Percentiles rank a stretch among this genome's conserved stretches.
Evolutionary conservation across 176 grass and related monocot species (phyloP).

Genomic region (Juncus effusus): DNA sequence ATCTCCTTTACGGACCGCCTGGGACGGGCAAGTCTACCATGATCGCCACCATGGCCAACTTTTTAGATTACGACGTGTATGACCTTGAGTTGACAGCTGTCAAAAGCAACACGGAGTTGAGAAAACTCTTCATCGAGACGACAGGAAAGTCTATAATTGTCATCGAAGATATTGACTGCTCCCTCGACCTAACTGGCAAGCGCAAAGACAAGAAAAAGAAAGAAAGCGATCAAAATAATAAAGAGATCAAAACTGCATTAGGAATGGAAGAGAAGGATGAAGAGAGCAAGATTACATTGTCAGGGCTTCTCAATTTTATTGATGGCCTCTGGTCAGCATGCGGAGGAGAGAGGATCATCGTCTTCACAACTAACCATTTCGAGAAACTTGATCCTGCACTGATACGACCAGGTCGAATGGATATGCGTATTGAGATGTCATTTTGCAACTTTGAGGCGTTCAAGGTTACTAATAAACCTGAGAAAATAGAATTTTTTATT

Average conservation of each 20-base stretch:
- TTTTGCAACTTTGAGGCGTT: constrained; percentile 33
- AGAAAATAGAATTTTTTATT: too few relatives aligned
- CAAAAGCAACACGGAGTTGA: constrained; percentile 15
- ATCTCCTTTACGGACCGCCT: constrained; percentile 15
- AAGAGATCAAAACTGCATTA: neutral
- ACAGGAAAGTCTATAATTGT: constrained; percentile 10
- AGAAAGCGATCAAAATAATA: neutral
- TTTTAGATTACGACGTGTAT: constrained; percentile 16
- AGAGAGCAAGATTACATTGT: neutral
- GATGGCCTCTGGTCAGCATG: constrained; percentile 19
- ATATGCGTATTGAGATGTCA: constrained; percentile 37
- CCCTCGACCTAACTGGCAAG: constrained; percentile 18
- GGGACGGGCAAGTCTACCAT: constrained; percentile 28
- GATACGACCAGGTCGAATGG: neutral
- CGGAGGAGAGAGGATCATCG: constrained; percentile 9
- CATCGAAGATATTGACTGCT: constrained; percentile 25
- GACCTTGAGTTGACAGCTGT: constrained; percentile 17
- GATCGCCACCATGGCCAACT: constrained; percentile 7
- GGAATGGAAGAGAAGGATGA: neutral
- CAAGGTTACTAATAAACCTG: neutral
- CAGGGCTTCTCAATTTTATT: constrained; percentile 22
- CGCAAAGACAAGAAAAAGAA: constrained; percentile 12
- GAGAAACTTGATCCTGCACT: neutral
- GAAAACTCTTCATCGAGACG: constrained; percentile 21
- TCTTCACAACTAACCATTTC: constrained; percentile 13